phyloP scores from a whole-genome alignment of 148 eudicot genomes.

The Pouteria glomerata region DNA sequence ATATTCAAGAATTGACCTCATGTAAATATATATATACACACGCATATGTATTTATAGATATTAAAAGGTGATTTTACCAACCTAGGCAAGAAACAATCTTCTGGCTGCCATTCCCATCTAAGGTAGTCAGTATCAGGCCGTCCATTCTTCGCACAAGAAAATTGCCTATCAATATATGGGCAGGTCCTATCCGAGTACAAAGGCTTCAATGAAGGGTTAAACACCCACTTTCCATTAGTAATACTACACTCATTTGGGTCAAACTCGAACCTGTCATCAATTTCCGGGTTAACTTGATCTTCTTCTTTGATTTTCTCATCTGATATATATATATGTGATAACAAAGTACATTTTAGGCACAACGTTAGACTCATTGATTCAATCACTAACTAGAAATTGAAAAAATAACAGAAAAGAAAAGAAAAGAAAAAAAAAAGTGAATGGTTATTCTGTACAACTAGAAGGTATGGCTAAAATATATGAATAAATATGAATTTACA shows the following conservation, averaged over 20 bases:
- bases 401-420: neutral
- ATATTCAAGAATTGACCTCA: too few relatives aligned
- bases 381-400: neutral
- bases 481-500: too few relatives aligned
- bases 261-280: slow-evolving; percentile 51
- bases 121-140: slow-evolving; percentile 61
- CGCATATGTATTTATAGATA: too few relatives aligned
- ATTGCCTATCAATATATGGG: slow-evolving; percentile 74
- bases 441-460: neutral
- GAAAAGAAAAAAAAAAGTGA: neutral
- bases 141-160: slow-evolving; percentile 73
- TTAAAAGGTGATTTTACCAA: slow-evolving; percentile 14
- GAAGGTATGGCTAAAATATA: too few relatives aligned
- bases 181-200: slow-evolving; percentile 64
- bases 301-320: slow-evolving; percentile 19
- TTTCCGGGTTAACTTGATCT: slow-evolving; percentile 11
- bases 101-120: slow-evolving; percentile 91
- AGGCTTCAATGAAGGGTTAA: slow-evolving; percentile 53
- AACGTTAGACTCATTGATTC: neutral
- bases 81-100: slow-evolving; percentile 82
- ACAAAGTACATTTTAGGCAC: neutral
- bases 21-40: too few relatives aligned
- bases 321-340: too few relatives aligned
- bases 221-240: slow-evolving; percentile 76
- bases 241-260: slow-evolving; percentile 70